These are phyloP conservation scores for Fusarium coicis DNA, from an alignment of 2,329 filamentous ascomycete genomes.

Conservation along the genomic window DNA sequence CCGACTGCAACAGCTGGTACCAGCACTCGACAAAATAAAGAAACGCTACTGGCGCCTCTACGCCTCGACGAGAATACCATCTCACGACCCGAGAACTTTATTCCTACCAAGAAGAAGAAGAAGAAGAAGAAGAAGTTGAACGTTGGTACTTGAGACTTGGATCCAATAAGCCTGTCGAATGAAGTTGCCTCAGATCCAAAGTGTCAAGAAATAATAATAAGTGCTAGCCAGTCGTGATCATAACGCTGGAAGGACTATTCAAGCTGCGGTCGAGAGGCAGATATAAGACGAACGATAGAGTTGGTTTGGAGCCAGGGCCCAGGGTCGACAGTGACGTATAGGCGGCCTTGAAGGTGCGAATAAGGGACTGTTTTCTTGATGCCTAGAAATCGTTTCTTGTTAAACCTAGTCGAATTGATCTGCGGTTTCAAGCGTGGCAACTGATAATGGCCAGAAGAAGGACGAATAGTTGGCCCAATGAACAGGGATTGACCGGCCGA, in stretches of 20 bases:
- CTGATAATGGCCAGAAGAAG: conserved; percentile 10
- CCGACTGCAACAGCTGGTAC: conserved; percentile 36
- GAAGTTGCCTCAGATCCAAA: conserved; percentile 7
- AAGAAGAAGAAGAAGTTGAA: neutral
- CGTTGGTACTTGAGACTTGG: neutral
- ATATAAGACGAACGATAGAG: conserved; percentile 24
- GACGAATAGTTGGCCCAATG: conserved; percentile 7
- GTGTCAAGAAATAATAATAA: conserved; percentile 3
- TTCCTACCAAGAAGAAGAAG: neutral
- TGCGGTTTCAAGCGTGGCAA: conserved; percentile 19
- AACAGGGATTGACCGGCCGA: conserved; percentile 22
- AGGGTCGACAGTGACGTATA: conserved; percentile 32
- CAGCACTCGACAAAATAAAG: conserved; percentile 38
- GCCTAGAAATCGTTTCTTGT: conserved; percentile 29
- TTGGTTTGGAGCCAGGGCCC: conserved; percentile 16
- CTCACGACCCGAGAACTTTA: neutral
- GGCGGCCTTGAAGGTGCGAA: conserved; percentile 15
- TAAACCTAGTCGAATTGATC: conserved; percentile 34
- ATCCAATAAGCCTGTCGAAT: neutral
- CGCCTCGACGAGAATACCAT: conserved; percentile 30
- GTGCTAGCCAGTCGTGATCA: conserved; percentile 22
- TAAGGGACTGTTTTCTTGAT: conserved; percentile 15
- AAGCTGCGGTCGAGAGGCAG: conserved; percentile 10
- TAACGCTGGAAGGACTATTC: conserved; percentile 9
- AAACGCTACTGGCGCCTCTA: conserved; percentile 24